Percentiles rank a stretch among this genome's conserved stretches.
Conservation (phyloP, 2,329 filamentous ascomycete genomes). For the Penicillium sp. region DNA sequence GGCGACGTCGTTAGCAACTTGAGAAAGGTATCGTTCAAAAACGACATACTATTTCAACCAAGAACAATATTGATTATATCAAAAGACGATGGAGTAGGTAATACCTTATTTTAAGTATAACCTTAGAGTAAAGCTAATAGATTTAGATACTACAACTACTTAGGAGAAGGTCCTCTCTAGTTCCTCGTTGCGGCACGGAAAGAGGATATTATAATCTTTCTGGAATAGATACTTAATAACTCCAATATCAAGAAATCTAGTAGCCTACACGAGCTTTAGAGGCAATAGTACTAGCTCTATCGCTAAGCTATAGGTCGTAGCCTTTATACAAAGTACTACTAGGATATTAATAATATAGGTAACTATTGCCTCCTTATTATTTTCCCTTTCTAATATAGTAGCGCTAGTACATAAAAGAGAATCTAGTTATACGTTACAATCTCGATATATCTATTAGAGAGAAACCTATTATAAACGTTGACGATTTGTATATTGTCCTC, state of each 20-base stretch:
- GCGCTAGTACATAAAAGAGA: no score
- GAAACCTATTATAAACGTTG: slow-evolving; percentile 2
- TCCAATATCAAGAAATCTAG: slow-evolving; percentile 3
- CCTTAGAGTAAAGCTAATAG: background rate
- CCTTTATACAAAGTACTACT: background rate
- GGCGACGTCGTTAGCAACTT: slow-evolving; percentile 1
- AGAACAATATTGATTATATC: slow-evolving; percentile 6
- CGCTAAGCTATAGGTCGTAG: slow-evolving; percentile 1
- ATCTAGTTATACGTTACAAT: background rate
- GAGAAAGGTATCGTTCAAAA: slow-evolving; percentile 6
- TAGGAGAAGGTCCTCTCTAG: slow-evolving; percentile 3
- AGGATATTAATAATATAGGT: slow-evolving; percentile 5
- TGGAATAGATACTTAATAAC: slow-evolving; percentile 4
- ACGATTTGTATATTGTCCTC: slow-evolving; percentile 2
- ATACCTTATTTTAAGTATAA: background rate
- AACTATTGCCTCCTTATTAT: background rate
- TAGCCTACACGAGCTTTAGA: slow-evolving; percentile 1
- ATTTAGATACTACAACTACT: background rate
- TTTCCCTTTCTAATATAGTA: background rate
- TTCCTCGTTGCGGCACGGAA: slow-evolving; percentile 2
- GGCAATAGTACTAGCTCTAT: slow-evolving; percentile 3
- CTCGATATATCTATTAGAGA: slow-evolving; percentile 1
- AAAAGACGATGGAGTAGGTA: slow-evolving; percentile 4
- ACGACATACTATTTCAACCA: slow-evolving; percentile 5
- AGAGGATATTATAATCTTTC: slow-evolving; percentile 3